These are phyloP conservation scores for Alopecurus myosuroides DNA, from an alignment of 176 grass and related monocot species.

Conservation along the genomic window DNA sequence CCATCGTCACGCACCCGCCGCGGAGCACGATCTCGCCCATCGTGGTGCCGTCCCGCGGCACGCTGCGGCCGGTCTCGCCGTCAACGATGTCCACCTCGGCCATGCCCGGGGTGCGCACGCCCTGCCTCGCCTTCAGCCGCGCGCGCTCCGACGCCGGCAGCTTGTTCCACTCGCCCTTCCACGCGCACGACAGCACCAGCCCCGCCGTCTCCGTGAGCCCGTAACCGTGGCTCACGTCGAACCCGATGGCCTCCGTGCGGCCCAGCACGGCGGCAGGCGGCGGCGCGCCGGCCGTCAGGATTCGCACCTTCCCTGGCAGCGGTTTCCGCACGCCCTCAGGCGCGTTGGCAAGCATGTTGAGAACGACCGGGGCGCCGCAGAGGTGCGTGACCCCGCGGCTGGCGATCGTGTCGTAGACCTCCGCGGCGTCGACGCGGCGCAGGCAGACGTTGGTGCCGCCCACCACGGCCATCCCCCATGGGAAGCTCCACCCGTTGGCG, in stretches of 20 bases:
- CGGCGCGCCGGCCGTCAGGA: conserved; percentile 65
- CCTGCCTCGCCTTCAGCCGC: conserved; percentile 70
- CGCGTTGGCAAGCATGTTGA: conserved; percentile 79
- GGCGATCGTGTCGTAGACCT: conserved; percentile 34
- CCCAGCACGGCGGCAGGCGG: conserved; percentile 55
- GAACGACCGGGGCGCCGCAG: conserved; percentile 78
- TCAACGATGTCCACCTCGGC: conserved; percentile 50
- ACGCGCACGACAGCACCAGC: conserved; percentile 56
- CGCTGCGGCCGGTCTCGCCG: conserved; percentile 37
- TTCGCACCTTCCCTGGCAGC: conserved; percentile 19
- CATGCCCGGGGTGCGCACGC: conserved; percentile 48
- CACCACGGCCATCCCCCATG: conserved; percentile 72
- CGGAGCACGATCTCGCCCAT: conserved; percentile 75
- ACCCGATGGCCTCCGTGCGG: conserved; percentile 50
- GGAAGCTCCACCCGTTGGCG: conserved; percentile 85
- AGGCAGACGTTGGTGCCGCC: conserved; percentile 84
- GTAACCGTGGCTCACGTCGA: conserved; percentile 71
- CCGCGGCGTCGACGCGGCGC: conserved; percentile 48
- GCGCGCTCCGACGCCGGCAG: conserved; percentile 63
- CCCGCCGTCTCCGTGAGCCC: conserved; percentile 67
- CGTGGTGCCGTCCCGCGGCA: conserved; percentile 45
- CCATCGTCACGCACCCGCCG: conserved; percentile 55
- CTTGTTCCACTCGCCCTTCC: conserved; percentile 68
- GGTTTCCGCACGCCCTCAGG: conserved; percentile 2
- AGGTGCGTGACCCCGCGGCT: conserved; percentile 47